Evolutionary conservation across 768 basidiomycete species (phyloP).

Genomic region (Psilocybe tampanensis): DNA sequence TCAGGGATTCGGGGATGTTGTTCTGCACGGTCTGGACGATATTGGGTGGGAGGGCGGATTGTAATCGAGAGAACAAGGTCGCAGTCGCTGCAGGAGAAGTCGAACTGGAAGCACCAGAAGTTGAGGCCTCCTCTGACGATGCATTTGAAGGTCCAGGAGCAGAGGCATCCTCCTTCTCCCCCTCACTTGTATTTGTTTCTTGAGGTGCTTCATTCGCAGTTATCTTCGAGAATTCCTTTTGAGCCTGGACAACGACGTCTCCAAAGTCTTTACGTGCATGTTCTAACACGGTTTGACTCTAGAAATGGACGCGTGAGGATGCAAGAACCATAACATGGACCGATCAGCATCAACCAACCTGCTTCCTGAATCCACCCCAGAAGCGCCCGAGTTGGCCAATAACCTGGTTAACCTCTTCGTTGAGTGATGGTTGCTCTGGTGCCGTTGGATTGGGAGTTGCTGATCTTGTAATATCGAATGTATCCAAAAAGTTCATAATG

Average conservation of each 20-base stretch:
- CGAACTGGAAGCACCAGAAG: slow-evolving; percentile 5
- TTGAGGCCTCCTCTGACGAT: slow-evolving; percentile 1
- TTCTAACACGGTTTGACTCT: slow-evolving; percentile 74
- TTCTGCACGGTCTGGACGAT: slow-evolving; percentile 69
- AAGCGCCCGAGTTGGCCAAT: slow-evolving; percentile 84
- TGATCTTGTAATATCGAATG: slow-evolving; percentile 58
- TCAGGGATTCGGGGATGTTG: slow-evolving; percentile 67
- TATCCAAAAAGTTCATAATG: slow-evolving; percentile 76
- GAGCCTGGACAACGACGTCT: slow-evolving; percentile 77
- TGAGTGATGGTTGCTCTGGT: slow-evolving; percentile 56
- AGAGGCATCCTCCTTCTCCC: slow-evolving; percentile 6
- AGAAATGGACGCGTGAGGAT: slow-evolving; percentile 1
- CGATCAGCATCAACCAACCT: slow-evolving; percentile 52
- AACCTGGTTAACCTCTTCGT: slow-evolving; percentile 89
- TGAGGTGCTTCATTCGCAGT: slow-evolving; percentile 32
- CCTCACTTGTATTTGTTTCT: slow-evolving; percentile 12
- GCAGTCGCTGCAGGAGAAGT: slow-evolving; percentile 33
- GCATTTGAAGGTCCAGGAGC: slow-evolving; percentile 21
- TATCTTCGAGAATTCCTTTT: slow-evolving; percentile 72
- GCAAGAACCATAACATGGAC: background rate
- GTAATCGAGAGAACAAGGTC: slow-evolving; percentile 68
- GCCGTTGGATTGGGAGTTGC: slow-evolving; percentile 46
- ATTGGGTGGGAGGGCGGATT: slow-evolving; percentile 74
- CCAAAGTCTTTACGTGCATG: slow-evolving; percentile 73
- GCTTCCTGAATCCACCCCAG: slow-evolving; percentile 92